Conservation (phyloP, 495 filamentous ascomycete species). For the Umbilicaria muhlenbergii region DNA sequence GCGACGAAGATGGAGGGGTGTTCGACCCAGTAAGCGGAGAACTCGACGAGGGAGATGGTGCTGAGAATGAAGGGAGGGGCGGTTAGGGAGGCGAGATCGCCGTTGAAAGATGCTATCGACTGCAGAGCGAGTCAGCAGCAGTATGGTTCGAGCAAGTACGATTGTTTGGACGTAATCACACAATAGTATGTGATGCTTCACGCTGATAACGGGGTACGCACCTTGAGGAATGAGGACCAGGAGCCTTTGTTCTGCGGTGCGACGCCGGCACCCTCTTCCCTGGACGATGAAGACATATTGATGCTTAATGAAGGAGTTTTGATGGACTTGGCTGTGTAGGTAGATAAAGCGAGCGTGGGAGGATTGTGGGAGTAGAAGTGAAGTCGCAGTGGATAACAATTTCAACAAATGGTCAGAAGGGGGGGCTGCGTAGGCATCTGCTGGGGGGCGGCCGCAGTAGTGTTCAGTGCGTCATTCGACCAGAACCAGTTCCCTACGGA, state of each 20-base stretch:
- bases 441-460: too few species aligned
- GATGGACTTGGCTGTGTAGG: too few species aligned
- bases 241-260: slow-evolving; percentile 24
- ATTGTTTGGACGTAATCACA: background rate
- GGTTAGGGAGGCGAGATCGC: slow-evolving; percentile 84
- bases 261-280: slow-evolving; percentile 13
- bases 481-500: too few species aligned
- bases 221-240: slow-evolving; percentile 40
- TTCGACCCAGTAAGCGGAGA: slow-evolving; percentile 93
- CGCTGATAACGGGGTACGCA: slow-evolving; percentile 3
- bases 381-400: too few species aligned
- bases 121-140: slow-evolving; percentile 16
- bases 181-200: too few species aligned
- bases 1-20: slow-evolving; percentile 80
- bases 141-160: background rate
- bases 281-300: slow-evolving; percentile 7
- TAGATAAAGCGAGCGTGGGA: too few species aligned
- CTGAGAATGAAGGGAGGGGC: slow-evolving; percentile 94
- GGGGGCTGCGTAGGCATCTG: too few species aligned
- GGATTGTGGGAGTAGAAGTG: too few species aligned
- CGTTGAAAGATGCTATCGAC: slow-evolving; percentile 94
- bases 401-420: too few species aligned
- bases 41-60: slow-evolving; percentile 81
- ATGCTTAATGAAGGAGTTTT: too few species aligned
- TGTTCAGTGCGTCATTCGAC: too few species aligned